Evolutionary conservation across 495 filamentous ascomycete genomes (phyloP).

Genomic region (Chaetomium tenue): DNA sequence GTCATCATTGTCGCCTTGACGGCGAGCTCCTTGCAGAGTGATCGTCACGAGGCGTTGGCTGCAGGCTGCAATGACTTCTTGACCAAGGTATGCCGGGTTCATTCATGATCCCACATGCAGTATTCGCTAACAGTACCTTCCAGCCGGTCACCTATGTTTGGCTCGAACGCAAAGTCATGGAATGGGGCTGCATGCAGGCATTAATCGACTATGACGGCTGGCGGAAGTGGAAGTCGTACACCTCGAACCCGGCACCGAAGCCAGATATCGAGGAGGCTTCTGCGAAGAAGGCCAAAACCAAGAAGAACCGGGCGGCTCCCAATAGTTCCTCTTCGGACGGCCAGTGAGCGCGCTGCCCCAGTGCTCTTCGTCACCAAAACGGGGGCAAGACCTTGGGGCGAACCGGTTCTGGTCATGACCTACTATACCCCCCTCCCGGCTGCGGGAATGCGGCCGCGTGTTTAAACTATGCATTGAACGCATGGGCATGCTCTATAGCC

Average conservation of each 20-base stretch:
- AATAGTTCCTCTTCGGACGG: constrained; percentile 18
- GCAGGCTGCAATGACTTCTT: constrained; percentile 98
- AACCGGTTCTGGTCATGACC: too few species aligned
- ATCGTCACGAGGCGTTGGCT: constrained; percentile 89
- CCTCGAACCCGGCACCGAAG: constrained; percentile 32
- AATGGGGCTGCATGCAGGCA: constrained; percentile 99
- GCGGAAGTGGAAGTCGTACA: constrained; percentile 92
- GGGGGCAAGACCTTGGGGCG: not conserved
- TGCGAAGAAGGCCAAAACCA: constrained; percentile 36
- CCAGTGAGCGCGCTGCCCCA: not conserved
- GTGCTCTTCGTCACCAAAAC: not conserved
- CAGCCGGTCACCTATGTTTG: constrained; percentile 97
- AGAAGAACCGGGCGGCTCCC: constrained; percentile 36
- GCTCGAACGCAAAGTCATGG: constrained; percentile 94
- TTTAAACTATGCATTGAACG: too few species aligned
- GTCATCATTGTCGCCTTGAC: constrained; percentile 98
- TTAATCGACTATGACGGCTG: constrained; percentile 98
- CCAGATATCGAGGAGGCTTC: constrained; percentile 35
- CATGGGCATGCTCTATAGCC: too few species aligned
- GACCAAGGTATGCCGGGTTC: constrained; percentile 71
- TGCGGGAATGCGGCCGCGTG: too few species aligned
- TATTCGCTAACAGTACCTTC: not conserved
- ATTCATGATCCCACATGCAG: not conserved
- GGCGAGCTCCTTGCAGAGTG: constrained; percentile 86
- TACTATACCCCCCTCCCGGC: too few species aligned